These are phyloP conservation scores for Beauveria asiatica DNA, from an alignment of 2,329 filamentous ascomycete genomes.

Conservation along the genomic window DNA sequence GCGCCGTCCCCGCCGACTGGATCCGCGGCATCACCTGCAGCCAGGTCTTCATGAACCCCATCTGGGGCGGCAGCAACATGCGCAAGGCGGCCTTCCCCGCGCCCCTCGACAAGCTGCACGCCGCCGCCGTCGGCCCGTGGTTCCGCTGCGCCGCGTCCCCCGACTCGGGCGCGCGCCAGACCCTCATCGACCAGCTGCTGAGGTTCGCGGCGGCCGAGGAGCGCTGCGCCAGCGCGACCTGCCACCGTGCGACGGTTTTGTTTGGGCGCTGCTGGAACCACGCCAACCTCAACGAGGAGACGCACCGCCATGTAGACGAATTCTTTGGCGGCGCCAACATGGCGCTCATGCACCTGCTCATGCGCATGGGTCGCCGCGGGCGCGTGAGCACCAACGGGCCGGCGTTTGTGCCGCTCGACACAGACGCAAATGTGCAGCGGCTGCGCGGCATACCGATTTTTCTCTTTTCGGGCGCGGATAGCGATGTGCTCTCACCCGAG, in stretches of 20 bases:
- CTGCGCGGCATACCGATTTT: slow-evolving; percentile 47
- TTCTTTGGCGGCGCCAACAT: slow-evolving; percentile 58
- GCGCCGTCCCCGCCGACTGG: slow-evolving; percentile 49
- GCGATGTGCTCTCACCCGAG: slow-evolving; percentile 45
- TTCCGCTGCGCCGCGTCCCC: not conserved
- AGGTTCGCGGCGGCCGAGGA: slow-evolving; percentile 48
- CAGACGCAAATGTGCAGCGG: slow-evolving; percentile 38
- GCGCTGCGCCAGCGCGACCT: slow-evolving; percentile 52
- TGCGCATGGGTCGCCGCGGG: slow-evolving; percentile 44
- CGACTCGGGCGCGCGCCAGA: not conserved
- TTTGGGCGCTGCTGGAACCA: slow-evolving; percentile 59
- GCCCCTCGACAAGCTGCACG: slow-evolving; percentile 21
- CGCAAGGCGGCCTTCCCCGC: slow-evolving; percentile 52
- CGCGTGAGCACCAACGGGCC: slow-evolving; percentile 45
- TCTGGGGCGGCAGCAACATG: slow-evolving; percentile 48
- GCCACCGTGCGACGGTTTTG: slow-evolving; percentile 50
- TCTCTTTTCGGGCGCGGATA: slow-evolving; percentile 47
- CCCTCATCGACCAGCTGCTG: slow-evolving; percentile 39
- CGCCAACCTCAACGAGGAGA: slow-evolving; percentile 55
- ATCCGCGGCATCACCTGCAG: slow-evolving; percentile 49
- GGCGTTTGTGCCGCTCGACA: slow-evolving; percentile 37
- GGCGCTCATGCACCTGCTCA: slow-evolving; percentile 46
- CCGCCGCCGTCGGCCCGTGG: not conserved
- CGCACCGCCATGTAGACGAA: slow-evolving; percentile 51
- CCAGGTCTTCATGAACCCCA: slow-evolving; percentile 56